phyloP scores from a whole-genome alignment of 805 yeast genomes.

The Candida germanica region DNA sequence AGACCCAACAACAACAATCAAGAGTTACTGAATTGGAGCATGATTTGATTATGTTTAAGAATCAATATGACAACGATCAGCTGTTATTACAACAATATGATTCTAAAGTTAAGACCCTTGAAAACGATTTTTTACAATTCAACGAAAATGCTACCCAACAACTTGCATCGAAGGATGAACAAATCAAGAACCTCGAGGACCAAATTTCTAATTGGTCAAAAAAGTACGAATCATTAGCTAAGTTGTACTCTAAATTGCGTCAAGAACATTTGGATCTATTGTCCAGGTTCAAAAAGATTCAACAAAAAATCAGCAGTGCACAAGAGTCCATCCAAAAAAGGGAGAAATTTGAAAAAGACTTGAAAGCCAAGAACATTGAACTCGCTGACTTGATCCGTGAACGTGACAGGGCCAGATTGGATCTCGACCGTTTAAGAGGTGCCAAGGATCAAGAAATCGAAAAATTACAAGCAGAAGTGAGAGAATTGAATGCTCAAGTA shows the following conservation, averaged over 20 bases:
- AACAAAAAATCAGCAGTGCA: slow-evolving; percentile 83
- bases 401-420: slow-evolving; percentile 84
- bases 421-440: slow-evolving; percentile 67
- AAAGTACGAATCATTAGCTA: slow-evolving; percentile 87
- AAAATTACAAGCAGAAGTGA: slow-evolving; percentile 57
- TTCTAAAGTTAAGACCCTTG: slow-evolving; percentile 75
- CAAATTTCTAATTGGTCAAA: slow-evolving; percentile 76
- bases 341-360: slow-evolving; percentile 76
- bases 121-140: slow-evolving; percentile 61
- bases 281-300: slow-evolving; percentile 73
- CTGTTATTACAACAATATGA: slow-evolving; percentile 83
- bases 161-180: slow-evolving; percentile 72
- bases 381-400: slow-evolving; percentile 86
- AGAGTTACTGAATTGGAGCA: slow-evolving; percentile 78
- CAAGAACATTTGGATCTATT: slow-evolving; percentile 84
- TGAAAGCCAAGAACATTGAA: slow-evolving; percentile 82
- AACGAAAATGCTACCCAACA: slow-evolving; percentile 69
- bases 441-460: slow-evolving; percentile 64
- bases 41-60: slow-evolving; percentile 68
- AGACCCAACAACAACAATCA: slow-evolving; percentile 72
- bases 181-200: slow-evolving; percentile 62
- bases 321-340: slow-evolving; percentile 85
- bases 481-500: slow-evolving; percentile 57
- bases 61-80: slow-evolving; percentile 85
- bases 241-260: slow-evolving; percentile 83